Evolutionary conservation across 495 filamentous ascomycete species (phyloP), one percentile per base, ranked within the genome.

Genomic region (Haplographium delicatum): DNA sequence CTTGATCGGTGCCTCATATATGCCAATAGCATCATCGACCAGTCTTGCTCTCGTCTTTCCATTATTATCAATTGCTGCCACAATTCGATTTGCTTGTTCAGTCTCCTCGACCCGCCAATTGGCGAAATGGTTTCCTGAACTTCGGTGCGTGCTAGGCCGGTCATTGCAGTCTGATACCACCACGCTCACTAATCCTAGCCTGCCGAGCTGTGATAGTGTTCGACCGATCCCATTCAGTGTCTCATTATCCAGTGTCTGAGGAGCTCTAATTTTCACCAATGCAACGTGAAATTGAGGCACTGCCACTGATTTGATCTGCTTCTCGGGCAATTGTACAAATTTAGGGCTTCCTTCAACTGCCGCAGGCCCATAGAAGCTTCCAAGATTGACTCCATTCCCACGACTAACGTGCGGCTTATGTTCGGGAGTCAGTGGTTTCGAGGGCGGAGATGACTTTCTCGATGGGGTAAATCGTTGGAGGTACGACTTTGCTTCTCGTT

Each of bases 401-500:
- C 50, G 40, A 30, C 38, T 23, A 27, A 34, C 53, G 41, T 34
- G 25, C 24, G 49, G 26, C 6, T 40, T 57, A 22, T 23, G 24
- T 11, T 59, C 41, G 18, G 51, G 26, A 35, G 23, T 30, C 22
- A 13, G 6, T 24, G 43, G 20, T 28, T 24, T 57, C 31, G 13
- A 42, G 10, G 38, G 37, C 4, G 31, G 37, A 24, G 35, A 27
- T 16, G 45, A 19, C 20, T 42, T 45, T 26, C 52, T 48, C 13
- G 43, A 27, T 20, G 76, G 74, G 34, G 81, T 81, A 65, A 93
- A 89, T 27, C 83, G 87, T 47, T 89, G 80, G 7, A 96, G 72
- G 60, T 95, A 96, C 7, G 85, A 81, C 65, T 84, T 88, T 37
- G 90, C 91, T 67, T 96, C 91, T 46, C 91, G 82, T 65, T 88